These are phyloP conservation scores for Rosa lucieae DNA, from an alignment of 306 rosid genomes.

Conservation along the genomic window DNA sequence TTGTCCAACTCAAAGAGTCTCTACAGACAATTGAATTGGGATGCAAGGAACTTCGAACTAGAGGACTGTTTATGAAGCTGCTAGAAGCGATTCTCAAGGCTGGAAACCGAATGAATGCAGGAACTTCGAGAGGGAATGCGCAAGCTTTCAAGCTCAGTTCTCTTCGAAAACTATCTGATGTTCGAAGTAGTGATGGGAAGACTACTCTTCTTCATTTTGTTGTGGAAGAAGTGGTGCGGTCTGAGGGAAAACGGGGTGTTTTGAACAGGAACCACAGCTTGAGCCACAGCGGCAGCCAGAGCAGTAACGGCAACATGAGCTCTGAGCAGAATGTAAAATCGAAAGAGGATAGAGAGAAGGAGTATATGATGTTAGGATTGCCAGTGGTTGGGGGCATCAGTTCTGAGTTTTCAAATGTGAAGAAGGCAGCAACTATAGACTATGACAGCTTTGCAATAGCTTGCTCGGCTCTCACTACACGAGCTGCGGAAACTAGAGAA, in stretches of 20 bases:
- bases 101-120: constrained; percentile 94
- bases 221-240: constrained; percentile 88
- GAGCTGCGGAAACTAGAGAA: constrained; percentile 36
- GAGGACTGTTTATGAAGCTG: constrained; percentile 83
- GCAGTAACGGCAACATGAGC: constrained; percentile 22
- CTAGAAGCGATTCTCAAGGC: constrained; percentile 95
- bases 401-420: constrained; percentile 68
- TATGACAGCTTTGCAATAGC: constrained; percentile 47
- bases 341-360: constrained; percentile 64
- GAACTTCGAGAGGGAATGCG: constrained; percentile 91
- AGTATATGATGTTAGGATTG: constrained; percentile 67
- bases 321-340: constrained; percentile 26
- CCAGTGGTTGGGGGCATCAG: constrained; percentile 94
- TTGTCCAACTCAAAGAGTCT: constrained; percentile 55
- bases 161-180: constrained; percentile 86
- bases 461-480: constrained; percentile 47
- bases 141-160: constrained; percentile 85
- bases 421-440: constrained; percentile 69
- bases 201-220: constrained; percentile 92
- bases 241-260: constrained; percentile 81
- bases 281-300: constrained; percentile 48
- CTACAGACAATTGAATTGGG: constrained; percentile 66
- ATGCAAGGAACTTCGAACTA: constrained; percentile 68
- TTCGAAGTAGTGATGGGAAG: constrained; percentile 78
- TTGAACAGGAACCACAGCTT: constrained; percentile 51